Evolutionary conservation across 768 basidiomycete species (phyloP), one percentile per base, ranked within the genome.

Genomic region (Coprinellus aureogranulatus): DNA sequence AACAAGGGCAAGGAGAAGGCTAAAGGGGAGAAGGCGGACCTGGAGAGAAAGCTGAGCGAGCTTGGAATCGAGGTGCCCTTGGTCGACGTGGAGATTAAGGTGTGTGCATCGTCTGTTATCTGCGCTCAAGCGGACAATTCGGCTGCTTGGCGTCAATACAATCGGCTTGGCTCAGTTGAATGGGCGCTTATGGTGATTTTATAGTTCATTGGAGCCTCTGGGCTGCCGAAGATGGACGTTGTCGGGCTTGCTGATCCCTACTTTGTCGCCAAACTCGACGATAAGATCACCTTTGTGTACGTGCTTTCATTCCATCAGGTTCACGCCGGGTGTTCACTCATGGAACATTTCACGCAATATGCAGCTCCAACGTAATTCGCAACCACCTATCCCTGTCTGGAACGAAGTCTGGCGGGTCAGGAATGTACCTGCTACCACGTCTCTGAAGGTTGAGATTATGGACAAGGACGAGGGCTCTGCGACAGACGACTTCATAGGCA

Each of bases 341-440:
- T n/a, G n/a, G n/a, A n/a, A n/a, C n/a, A n/a, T n/a, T n/a, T n/a
- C n/a, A n/a, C n/a, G n/a, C n/a, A 0, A 25, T 57, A 8, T 31
- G 20, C 59, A 91, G 90, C 41, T 91, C 90, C 0, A 81, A 84
- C 0, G 85, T 91, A 10, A 77, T 87, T 62, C 54, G 70, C 12
- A 74, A 82, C 46, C 85, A 83, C 6, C 68, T 84, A 62, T 72
- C 0, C 90, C 90, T 0, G 84, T 88, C 20, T 91, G 89, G 89
- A 87, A 92, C 63, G 89, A 90, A 65, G 60, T 75, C 9, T 91
- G 90, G 90, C 72, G 74, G 31, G 71, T 91, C 60, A 87, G 84
- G 71, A 90, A 88, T 64, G 89, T 91, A 14, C 89, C 90, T 0
- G 68, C 66, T 4, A 78, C 73, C n/a, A 88, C 88, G 8, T 75